Base-by-base conservation (phyloP, 495 filamentous ascomycete genomes). In the Halenospora varia region DNA sequence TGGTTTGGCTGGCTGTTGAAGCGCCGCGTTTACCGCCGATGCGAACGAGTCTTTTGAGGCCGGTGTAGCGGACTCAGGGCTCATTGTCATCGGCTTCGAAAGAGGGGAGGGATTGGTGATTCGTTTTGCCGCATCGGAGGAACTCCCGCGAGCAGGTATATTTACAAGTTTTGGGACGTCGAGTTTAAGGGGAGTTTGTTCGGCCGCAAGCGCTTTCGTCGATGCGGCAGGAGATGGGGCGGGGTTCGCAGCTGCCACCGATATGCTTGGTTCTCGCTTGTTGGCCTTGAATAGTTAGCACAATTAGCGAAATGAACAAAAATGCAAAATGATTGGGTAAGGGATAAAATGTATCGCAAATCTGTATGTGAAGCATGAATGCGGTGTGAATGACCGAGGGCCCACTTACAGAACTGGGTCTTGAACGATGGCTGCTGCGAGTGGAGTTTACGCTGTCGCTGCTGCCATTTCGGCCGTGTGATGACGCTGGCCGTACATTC, bases 91-190 rank as follows among this genome's bases (percentile, higher is more conserved):
- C 58, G 92, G 91, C 70, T 90, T 87, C 0, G 94, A 97, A 29
- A 97, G 79, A 23, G 94, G 93, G 26, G 95, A 97, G 1, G 92
- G 89, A 66, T 82, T 89, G 63, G 74, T 78, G 41, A 82, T 69
- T 68, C 89, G 86, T 72, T 91, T 90, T 54, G 68, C 78, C 51
- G 82, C 75, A 73, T 95, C 89, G 68, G 83, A 71, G 53, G 89
- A 90, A 19, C 84, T 84, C 56, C 76, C 83, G 66, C 87, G 77
- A 47, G 87, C 79, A 46, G 85, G 86, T 56, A 89, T 80, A 62
- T 77, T 85, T 59, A 88, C 77, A 50, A 72, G 70, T 64, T 80
- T 83, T 25, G 79, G 70, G 69, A 84, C 76, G 64, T 85, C 77
- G 65, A 68, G 76, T 72, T 48, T 70, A 58, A 56, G 39, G 20